These are phyloP conservation scores for Neopestalotiopsis rosae DNA, from an alignment of 2,329 filamentous ascomycete genomes.

Conservation along the genomic window DNA sequence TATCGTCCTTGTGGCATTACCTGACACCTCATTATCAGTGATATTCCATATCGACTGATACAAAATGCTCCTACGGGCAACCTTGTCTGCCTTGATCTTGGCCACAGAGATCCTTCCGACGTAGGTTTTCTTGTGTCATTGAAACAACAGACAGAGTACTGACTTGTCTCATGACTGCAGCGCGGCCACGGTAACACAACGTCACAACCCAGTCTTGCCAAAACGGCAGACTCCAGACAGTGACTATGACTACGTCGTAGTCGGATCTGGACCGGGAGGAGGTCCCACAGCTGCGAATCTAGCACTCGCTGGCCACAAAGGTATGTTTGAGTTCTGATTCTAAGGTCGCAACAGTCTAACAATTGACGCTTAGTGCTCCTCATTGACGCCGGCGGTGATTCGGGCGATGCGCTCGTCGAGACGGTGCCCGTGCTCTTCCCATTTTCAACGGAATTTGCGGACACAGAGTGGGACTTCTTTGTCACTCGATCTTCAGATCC, in stretches of 20 bases:
- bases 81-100: neutral
- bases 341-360: neutral
- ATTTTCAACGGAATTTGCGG: constrained; percentile 44
- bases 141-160: neutral
- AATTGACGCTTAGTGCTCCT: constrained; percentile 44
- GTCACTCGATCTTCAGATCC: constrained; percentile 60
- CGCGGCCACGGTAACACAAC: neutral
- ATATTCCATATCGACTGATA: neutral
- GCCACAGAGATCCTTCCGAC: neutral
- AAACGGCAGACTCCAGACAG: constrained; percentile 3
- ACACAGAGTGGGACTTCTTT: constrained; percentile 58
- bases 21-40: neutral
- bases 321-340: neutral
- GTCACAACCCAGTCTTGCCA: constrained; percentile 18
- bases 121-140: neutral
- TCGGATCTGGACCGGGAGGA: constrained; percentile 60
- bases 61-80: neutral
- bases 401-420: constrained; percentile 45
- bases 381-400: constrained; percentile 60
- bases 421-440: constrained; percentile 52
- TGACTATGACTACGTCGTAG: constrained; percentile 49
- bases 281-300: constrained; percentile 56
- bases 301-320: constrained; percentile 54
- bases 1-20: neutral
- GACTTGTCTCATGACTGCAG: neutral